These are phyloP conservation scores for Haplographium delicatum DNA, from an alignment of 495 filamentous ascomycete genomes.

Conservation along the genomic window DNA sequence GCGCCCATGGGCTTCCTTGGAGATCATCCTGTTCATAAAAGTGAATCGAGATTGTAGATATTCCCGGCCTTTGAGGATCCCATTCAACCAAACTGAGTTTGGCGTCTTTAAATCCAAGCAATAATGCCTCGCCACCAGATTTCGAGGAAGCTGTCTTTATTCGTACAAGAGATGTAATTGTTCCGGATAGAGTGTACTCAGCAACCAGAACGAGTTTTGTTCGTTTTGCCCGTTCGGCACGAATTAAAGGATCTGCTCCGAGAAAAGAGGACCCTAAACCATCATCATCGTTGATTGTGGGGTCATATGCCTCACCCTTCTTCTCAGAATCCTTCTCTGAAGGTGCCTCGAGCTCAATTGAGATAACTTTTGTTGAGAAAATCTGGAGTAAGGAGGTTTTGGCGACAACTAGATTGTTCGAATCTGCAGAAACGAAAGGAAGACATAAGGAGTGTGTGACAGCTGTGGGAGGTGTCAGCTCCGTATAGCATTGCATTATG, in stretches of 20 bases:
- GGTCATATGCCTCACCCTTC: conserved; percentile 18
- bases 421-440: conserved; percentile 67
- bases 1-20: conserved; percentile 66
- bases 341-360: conserved; percentile 45
- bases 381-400: conserved; percentile 90
- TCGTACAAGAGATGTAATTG: conserved; percentile 71
- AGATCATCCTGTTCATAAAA: conserved; percentile 95
- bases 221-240: conserved; percentile 52
- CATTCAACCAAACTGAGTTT: conserved; percentile 92
- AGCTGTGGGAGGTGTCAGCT: conserved; percentile 86
- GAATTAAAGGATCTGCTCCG: conserved; percentile 47
- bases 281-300: conserved; percentile 51
- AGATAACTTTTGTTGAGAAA: conserved; percentile 55
- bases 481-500: conserved; percentile 70
- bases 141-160: conserved; percentile 64
- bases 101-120: conserved; percentile 82
- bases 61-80: conserved; percentile 71
- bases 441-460: conserved; percentile 82
- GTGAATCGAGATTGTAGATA: conserved; percentile 89
- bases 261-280: conserved; percentile 55
- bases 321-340: conserved; percentile 17
- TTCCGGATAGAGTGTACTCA: conserved; percentile 77
- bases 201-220: conserved; percentile 81
- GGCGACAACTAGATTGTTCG: conserved; percentile 80
- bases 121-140: conserved; percentile 78